phyloP scores from a whole-genome alignment of 768 basidiomycete genomes.

The Serendipita sp. region DNA sequence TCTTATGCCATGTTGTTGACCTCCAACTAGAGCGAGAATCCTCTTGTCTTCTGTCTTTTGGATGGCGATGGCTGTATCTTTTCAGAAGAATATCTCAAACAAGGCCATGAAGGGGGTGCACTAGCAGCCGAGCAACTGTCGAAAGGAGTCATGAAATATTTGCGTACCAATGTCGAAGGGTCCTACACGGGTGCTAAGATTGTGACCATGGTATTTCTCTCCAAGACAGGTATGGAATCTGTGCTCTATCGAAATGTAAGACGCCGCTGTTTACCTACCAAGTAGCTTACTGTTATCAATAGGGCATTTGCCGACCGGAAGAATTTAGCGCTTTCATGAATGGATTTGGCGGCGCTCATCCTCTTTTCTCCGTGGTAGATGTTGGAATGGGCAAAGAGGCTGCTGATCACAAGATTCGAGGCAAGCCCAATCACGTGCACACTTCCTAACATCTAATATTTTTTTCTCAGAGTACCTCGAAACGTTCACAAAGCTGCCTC shows the following conservation, averaged over 20 bases:
- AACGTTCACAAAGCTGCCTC: slow-evolving; percentile 45
- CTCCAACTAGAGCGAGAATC: slow-evolving; percentile 10
- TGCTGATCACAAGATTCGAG: slow-evolving; percentile 61
- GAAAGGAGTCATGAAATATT: neutral
- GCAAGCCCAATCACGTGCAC: slow-evolving; percentile 19
- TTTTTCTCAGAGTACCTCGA: slow-evolving; percentile 44
- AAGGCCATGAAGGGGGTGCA: slow-evolving; percentile 43
- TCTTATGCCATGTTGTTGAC: neutral
- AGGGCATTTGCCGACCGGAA: slow-evolving; percentile 10
- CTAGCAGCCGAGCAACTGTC: slow-evolving; percentile 25
- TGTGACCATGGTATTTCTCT: slow-evolving; percentile 1
- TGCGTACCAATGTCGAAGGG: neutral
- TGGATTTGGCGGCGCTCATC: slow-evolving; percentile 55
- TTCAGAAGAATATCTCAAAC: slow-evolving; percentile 31
- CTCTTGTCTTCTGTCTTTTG: slow-evolving; percentile 31
- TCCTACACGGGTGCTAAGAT: neutral
- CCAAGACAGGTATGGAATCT: neutral
- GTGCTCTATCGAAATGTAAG: neutral
- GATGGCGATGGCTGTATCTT: slow-evolving; percentile 56
- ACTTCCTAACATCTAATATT: neutral
- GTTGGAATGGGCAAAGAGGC: slow-evolving; percentile 58
- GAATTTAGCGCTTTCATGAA: slow-evolving; percentile 48
- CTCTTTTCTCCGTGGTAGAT: slow-evolving; percentile 52
- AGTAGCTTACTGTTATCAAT: neutral
- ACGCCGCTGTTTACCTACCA: neutral